Evolutionary conservation across 495 filamentous ascomycete species (phyloP).

Genomic region (Oleoguttula mirabilis): DNA sequence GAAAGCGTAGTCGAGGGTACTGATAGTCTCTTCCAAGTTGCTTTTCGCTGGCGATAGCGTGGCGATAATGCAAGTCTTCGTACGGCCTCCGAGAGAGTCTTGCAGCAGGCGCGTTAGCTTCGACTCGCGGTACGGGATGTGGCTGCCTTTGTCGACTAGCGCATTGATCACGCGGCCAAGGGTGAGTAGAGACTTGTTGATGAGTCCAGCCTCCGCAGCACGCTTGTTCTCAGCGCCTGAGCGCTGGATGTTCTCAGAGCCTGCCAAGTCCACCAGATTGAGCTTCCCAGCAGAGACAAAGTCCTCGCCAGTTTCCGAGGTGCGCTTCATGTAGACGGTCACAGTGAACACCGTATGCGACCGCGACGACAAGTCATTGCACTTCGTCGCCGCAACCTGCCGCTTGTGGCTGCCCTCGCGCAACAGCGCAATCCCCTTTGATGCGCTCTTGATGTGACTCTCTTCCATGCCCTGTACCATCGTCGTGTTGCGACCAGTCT

Average conservation of each 20-base stretch:
- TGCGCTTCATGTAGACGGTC: slow-evolving; percentile 73
- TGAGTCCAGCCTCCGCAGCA: slow-evolving; percentile 85
- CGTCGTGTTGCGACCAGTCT: slow-evolving; percentile 65
- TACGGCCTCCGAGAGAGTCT: slow-evolving; percentile 88
- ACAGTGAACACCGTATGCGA: slow-evolving; percentile 96
- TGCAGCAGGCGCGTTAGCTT: slow-evolving; percentile 90
- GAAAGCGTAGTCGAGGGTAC: slow-evolving; percentile 93
- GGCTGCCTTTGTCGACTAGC: slow-evolving; percentile 74
- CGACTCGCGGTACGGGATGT: slow-evolving; percentile 94
- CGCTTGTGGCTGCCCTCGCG: slow-evolving; percentile 82
- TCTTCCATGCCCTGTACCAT: slow-evolving; percentile 98
- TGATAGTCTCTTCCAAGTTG: slow-evolving; percentile 95
- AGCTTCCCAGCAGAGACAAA: slow-evolving; percentile 88
- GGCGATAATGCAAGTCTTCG: slow-evolving; percentile 97
- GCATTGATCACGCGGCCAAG: slow-evolving; percentile 96
- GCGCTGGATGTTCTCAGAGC: slow-evolving; percentile 92
- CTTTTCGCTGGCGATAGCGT: slow-evolving; percentile 87
- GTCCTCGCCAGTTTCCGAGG: slow-evolving; percentile 72
- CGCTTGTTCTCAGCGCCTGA: slow-evolving; percentile 97
- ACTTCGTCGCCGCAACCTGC: slow-evolving; percentile 94
- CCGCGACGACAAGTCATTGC: slow-evolving; percentile 90
- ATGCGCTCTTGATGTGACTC: slow-evolving; percentile 71
- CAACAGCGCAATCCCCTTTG: slow-evolving; percentile 76
- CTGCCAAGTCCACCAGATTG: slow-evolving; percentile 90
- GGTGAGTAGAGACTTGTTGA: slow-evolving; percentile 94